These are phyloP conservation scores for Citrus sp. DNA, from an alignment of 345 rosid species.

Conservation along the genomic window DNA sequence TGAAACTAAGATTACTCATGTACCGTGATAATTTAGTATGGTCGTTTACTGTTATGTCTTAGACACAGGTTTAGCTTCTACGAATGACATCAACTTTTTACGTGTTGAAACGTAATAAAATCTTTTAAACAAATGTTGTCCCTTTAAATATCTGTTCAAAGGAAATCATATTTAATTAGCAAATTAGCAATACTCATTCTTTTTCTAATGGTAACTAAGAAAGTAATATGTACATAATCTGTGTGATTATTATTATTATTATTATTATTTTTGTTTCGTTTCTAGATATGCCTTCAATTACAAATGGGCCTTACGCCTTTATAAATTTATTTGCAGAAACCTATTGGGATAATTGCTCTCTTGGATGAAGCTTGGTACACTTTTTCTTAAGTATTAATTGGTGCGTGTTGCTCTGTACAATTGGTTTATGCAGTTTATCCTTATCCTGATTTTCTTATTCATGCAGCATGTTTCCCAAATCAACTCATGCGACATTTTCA, in stretches of 20 bases:
- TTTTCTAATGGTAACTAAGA: neutral
- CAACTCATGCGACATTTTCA: slow-evolving; percentile 85
- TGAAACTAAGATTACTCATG: neutral
- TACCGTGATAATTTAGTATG: slow-evolving; percentile 3
- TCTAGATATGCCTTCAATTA: slow-evolving; percentile 17
- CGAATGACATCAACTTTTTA: neutral
- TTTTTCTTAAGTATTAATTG: slow-evolving; percentile 37
- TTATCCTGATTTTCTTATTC: slow-evolving; percentile 47
- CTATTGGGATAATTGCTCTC: slow-evolving; percentile 92
- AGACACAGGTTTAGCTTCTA: neutral
- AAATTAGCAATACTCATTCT: neutral
- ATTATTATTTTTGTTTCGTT: neutral
- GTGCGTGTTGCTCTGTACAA: slow-evolving; percentile 31
- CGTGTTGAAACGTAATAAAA: neutral
- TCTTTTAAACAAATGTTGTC: neutral
- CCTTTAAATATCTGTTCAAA: neutral
- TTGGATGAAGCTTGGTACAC: slow-evolving; percentile 99
- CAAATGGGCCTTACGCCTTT: slow-evolving; percentile 12
- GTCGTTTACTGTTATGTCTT: neutral
- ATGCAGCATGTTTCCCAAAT: slow-evolving; percentile 97
- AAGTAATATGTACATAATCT: neutral
- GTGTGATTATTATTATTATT: neutral
- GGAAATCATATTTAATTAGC: neutral
- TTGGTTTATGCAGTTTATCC: slow-evolving; percentile 33
- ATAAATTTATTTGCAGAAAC: slow-evolving; percentile 67